Evolutionary conservation across 2,329 filamentous ascomycete genomes (phyloP).

Genomic region (Penicillium sp.): DNA sequence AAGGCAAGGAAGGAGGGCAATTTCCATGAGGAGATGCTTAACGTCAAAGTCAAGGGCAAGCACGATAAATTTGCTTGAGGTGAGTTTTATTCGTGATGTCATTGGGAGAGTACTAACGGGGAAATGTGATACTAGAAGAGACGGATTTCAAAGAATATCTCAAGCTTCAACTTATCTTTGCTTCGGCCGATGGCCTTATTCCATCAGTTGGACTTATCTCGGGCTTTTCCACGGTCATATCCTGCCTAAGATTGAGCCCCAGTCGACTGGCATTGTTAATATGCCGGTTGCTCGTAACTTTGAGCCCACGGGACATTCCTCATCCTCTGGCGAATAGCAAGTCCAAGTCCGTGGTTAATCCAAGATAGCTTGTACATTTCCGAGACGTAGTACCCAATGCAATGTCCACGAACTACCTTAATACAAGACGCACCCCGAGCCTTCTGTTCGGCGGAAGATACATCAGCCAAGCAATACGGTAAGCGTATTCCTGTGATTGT

Average conservation of each 20-base stretch:
- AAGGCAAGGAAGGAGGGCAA: constrained; percentile 79
- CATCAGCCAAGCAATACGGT: too few relatives aligned
- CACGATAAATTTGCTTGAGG: constrained; percentile 72
- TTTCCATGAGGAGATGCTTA: constrained; percentile 81
- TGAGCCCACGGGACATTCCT: not conserved
- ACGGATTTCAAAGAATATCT: not conserved
- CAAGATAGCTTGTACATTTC: too few relatives aligned
- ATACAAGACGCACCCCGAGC: too few relatives aligned
- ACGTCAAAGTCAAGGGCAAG: constrained; percentile 87
- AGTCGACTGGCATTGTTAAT: not conserved
- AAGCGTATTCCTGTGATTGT: too few relatives aligned
- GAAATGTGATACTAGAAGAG: not conserved
- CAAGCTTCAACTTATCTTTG: not conserved
- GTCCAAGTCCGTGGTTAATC: not conserved
- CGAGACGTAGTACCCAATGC: not conserved
- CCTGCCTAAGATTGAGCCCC: not conserved
- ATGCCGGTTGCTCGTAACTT: not conserved
- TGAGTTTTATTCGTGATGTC: constrained; percentile 6
- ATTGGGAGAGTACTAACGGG: not conserved
- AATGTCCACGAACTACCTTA: not conserved
- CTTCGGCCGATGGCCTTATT: not conserved
- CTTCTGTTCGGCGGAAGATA: too few relatives aligned
- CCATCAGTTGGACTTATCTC: not conserved
- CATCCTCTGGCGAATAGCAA: not conserved
- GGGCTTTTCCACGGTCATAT: not conserved